These are phyloP conservation scores for Halenospora varia DNA, from an alignment of 495 filamentous ascomycete genomes.

Conservation along the genomic window DNA sequence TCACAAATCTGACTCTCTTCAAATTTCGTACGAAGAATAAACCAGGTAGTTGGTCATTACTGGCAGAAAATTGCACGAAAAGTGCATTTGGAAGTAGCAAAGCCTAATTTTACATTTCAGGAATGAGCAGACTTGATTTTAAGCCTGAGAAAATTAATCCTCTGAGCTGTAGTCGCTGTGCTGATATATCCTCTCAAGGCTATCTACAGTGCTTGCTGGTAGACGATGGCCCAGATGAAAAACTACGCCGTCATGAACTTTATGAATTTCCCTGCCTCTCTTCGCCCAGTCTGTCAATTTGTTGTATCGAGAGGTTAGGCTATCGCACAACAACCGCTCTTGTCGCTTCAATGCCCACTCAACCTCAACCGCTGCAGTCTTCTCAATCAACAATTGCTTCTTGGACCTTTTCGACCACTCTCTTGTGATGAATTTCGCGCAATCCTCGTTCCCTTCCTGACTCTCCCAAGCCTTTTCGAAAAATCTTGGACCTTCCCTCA, in stretches of 20 bases:
- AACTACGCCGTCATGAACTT: neutral
- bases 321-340: neutral
- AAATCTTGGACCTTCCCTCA: neutral
- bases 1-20: too few relatives aligned
- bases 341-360: neutral
- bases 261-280: neutral
- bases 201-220: neutral
- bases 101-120: too few relatives aligned
- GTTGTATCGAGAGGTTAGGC: neutral
- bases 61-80: too few relatives aligned
- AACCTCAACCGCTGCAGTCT: neutral
- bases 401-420: neutral
- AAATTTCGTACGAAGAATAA: too few relatives aligned
- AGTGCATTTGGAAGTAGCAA: too few relatives aligned
- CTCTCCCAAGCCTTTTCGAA: neutral
- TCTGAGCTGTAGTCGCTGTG: too few relatives aligned
- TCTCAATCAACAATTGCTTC: neutral
- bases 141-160: too few relatives aligned
- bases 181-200: neutral
- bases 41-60: too few relatives aligned
- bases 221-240: neutral
- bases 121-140: too few relatives aligned
- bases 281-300: neutral
- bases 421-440: neutral
- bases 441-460: neutral